Evolutionary conservation across 2,329 filamentous ascomycete genomes (phyloP), one percentile per base, ranked within the genome.

Genomic region (Scytalidium sp.): DNA sequence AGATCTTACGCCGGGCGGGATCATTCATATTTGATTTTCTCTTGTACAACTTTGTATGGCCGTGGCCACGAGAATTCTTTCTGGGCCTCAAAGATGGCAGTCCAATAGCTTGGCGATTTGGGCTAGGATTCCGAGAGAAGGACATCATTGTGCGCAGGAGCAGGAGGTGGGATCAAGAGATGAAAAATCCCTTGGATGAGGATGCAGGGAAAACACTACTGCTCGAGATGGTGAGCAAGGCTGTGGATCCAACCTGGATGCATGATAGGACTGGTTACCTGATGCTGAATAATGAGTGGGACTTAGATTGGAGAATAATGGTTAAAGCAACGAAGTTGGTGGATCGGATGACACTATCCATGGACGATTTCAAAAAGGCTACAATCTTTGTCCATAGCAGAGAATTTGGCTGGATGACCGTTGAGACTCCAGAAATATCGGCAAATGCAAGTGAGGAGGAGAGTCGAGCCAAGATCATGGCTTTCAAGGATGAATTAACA

Each of bases 231-330:
- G 70, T 96, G 42, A 68, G 84, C 54, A 78, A 81, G 2, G 92
- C 90, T 2, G 86, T 92, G 3, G 78, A 85, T 15, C 79, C 83
- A 19, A 70, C 81, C 60, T 75, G 84, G 46, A 74, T 93, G 60
- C 74, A 79, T 58, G 78, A 83, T 59, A 96, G 95, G 78, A 96
- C 91, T 23, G 91, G 90, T 19, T 96, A 95, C 64, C 70, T 95
- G 55, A 84, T 94, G 58, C 88, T 96, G 76, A 88, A 92, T 64
- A 81, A 79, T 54, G 80, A 90, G 54, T 97, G 90, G 86, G 88
- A 96, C 67, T 73, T 97, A 52, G 91, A 96, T 66, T 97, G 92
- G 79, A 76, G 77, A 43, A 78, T 79, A 19, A 97, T 97, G 89
- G 73, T 90, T 11, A 71, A 78, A 54, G 90, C 89, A 3, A 87